A percentile compares a stretch with the other conserved stretches of the same genome.
Conservation (phyloP, 2,329 filamentous ascomycete species). For the Ophiostoma ips region DNA sequence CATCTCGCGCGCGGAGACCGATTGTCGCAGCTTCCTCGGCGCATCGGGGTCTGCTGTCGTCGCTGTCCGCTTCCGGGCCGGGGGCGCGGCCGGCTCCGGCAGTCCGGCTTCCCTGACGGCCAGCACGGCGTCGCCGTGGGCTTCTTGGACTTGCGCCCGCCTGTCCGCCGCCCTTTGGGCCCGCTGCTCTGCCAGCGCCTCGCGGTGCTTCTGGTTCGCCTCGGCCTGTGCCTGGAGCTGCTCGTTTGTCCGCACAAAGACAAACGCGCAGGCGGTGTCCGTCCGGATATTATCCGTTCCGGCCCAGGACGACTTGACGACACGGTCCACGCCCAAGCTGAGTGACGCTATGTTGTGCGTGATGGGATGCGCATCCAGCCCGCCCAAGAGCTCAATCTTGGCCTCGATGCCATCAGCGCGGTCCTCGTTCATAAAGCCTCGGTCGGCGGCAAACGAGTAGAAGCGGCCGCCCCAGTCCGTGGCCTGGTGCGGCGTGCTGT, state of each 20-base stretch:
- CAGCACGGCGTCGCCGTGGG: background rate
- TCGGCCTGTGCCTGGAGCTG: background rate
- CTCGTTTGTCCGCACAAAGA: background rate
- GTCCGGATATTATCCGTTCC: background rate
- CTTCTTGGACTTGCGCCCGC: background rate
- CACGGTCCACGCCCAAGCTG: conserved; percentile 1
- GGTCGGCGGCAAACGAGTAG: conserved; percentile 2
- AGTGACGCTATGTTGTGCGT: conserved; percentile 1
- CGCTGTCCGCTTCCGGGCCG: background rate
- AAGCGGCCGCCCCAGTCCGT: conserved; percentile 1
- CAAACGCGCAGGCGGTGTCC: background rate
- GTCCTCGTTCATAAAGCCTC: background rate
- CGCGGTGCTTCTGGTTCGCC: background rate
- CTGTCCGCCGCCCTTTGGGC: background rate
- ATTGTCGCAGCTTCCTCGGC: background rate
- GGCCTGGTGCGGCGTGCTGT: background rate
- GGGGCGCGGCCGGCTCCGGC: background rate
- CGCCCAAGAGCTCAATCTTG: background rate
- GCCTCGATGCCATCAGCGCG: background rate
- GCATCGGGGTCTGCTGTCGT: background rate
- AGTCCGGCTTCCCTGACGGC: background rate
- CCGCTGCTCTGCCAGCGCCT: background rate
- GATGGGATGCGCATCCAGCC: background rate
- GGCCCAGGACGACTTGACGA: background rate
- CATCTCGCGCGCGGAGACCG: too few species aligned